Percentiles rank a stretch among this genome's conserved stretches.
Conservation (phyloP, 768 basidiomycete species). For the Trametes sanguinea region DNA sequence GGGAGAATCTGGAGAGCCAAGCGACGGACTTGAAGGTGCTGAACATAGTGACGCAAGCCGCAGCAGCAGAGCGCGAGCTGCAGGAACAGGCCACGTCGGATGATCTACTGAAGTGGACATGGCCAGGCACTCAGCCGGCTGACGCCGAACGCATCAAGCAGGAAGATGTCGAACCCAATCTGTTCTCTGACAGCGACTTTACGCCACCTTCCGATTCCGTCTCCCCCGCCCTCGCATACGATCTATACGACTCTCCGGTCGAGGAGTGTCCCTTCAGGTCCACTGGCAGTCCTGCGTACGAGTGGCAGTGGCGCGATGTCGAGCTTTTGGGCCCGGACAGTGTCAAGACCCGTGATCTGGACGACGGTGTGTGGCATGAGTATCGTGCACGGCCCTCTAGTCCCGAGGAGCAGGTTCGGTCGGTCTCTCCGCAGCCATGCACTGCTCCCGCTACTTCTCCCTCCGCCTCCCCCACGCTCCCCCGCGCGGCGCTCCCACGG, state of each 20-base stretch:
- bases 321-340: conserved; percentile 50
- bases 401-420: conserved; percentile 15
- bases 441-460: conserved; percentile 11
- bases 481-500: conserved; percentile 12
- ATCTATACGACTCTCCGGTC: conserved; percentile 18
- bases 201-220: conserved; percentile 15
- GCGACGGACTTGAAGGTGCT: conserved; percentile 39
- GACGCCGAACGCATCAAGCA: conserved; percentile 29
- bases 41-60: conserved; percentile 44
- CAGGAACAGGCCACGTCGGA: conserved; percentile 22
- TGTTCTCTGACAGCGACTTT: conserved; percentile 20
- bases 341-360: conserved; percentile 44
- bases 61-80: conserved; percentile 30
- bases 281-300: conserved; percentile 4
- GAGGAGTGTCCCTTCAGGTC: conserved; percentile 9
- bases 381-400: conserved; percentile 15
- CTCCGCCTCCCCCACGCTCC: conserved; percentile 12
- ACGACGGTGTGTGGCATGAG: conserved; percentile 38
- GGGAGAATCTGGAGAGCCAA: conserved; percentile 63
- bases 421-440: conserved; percentile 14
- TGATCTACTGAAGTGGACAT: conserved; percentile 26
- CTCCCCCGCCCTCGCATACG: conserved; percentile 7
- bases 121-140: conserved; percentile 35
- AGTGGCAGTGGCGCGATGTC: conserved; percentile 44
- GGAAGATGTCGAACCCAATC: conserved; percentile 31